Base-by-base conservation (phyloP, 495 filamentous ascomycete species). In the Staphylotrichum longicolle region DNA sequence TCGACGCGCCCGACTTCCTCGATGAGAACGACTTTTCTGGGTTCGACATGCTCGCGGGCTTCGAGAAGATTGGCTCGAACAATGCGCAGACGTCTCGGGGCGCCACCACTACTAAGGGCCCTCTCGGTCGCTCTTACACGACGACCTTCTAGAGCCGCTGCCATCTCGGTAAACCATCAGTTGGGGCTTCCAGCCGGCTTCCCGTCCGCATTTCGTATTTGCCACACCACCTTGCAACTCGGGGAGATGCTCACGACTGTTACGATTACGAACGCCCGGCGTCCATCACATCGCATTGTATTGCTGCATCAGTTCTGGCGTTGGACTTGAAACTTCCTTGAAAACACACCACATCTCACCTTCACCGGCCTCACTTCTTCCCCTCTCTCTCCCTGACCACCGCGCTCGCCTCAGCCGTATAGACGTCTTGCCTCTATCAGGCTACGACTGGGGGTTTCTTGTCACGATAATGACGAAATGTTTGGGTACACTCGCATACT, bases 11-110 rank as follows among this genome's bases (percentile, higher is more conserved):
- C 0, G 84, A 83, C 7, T 78, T 82, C 62, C 72, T 84, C 32
- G 75, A 78, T 6, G 80, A 91, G 46, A 84, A 85, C 53, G 88
- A 90, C 54, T 82, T 86, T 27, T 79, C 85, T 39, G 89, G 87
- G 2, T 80, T 95, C 49, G 92, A 96, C 73, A 86, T 98, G 58
- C 80, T 93, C 55, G 88, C 91, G 70, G 91, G 91, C 7, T 96
- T 96, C 67, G 87, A 91, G 72, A 91, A 91, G 73, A 96, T 96
- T 73, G 91, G 91, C 58, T 85, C 74, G 51, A 77, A 58, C 64
- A 73, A 57, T 30, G 47, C 56, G 44, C 69, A 72, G 60, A 59
- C 66, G 8, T 68, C 58, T 45, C 72, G 63, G 20, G 63, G 42
- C 44, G 67, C 57, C 48, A 64, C 61, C 58, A 77, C 20, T 27